Evolutionary conservation across 1,284 basidiomycete species (phyloP).

Genomic region (Ganoderma leucocontextum): DNA sequence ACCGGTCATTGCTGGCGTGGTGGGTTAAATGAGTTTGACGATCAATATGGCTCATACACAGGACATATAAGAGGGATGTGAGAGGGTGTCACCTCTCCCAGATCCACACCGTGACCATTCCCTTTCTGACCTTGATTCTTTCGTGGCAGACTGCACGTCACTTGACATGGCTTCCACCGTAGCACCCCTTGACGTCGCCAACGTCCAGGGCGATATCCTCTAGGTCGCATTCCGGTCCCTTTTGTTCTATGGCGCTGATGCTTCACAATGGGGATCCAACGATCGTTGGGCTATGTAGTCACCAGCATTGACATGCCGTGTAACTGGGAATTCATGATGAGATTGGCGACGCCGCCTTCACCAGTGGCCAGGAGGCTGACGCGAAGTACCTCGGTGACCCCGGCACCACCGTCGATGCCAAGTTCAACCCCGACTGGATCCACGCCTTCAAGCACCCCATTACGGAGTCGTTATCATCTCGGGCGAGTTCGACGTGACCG

Average conservation of each 20-base stretch:
- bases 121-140: background rate
- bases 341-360: conserved; percentile 44
- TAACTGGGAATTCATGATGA: conserved; percentile 46
- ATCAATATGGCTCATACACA: background rate
- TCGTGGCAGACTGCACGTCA: background rate
- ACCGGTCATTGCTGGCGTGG: conserved; percentile 57
- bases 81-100: background rate
- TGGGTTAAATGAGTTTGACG: conserved; percentile 67
- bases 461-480: conserved; percentile 48
- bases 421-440: conserved; percentile 44
- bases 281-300: background rate
- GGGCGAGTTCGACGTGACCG: conserved; percentile 39
- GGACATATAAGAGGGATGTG: background rate
- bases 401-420: conserved; percentile 29
- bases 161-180: conserved; percentile 19
- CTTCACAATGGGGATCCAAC: too few species aligned
- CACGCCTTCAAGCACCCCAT: conserved; percentile 44
- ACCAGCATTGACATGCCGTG: background rate
- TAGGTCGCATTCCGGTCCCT: conserved; percentile 33
- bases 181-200: conserved; percentile 43
- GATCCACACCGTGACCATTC: background rate
- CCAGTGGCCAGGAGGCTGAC: conserved; percentile 42
- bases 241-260: background rate
- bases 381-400: conserved; percentile 37
- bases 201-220: conserved; percentile 61